Conservation (phyloP, 805 yeast species). For the Ogataea wickerhamii region DNA sequence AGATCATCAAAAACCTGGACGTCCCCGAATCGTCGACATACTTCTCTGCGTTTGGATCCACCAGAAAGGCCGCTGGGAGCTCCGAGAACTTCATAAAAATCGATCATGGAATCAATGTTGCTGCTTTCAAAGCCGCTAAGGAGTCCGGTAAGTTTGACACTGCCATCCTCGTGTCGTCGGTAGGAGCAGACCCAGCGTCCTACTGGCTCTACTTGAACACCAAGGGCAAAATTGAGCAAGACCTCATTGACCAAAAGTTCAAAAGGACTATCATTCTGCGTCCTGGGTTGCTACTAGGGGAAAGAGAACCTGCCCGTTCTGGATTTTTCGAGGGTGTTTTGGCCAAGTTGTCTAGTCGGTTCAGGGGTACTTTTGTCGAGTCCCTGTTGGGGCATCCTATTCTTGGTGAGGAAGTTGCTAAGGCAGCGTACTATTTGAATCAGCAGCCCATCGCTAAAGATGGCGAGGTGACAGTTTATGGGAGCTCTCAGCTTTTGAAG, state of each 20-base stretch:
- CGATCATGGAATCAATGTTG: constrained; percentile 70
- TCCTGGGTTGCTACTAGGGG: constrained; percentile 75
- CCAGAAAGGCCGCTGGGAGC: constrained; percentile 68
- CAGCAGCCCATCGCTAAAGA: constrained; percentile 15
- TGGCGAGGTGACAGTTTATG: constrained; percentile 20
- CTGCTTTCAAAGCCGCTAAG: constrained; percentile 70
- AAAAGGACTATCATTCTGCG: constrained; percentile 70
- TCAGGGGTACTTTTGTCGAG: constrained; percentile 35
- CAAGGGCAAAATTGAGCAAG: constrained; percentile 77
- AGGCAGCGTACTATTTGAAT: constrained; percentile 35
- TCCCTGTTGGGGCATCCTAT: constrained; percentile 40
- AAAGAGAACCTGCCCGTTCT: constrained; percentile 41
- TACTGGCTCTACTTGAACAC: constrained; percentile 57
- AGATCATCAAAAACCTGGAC: constrained; percentile 30
- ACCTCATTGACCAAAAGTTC: constrained; percentile 57
- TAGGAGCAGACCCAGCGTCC: constrained; percentile 60
- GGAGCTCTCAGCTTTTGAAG: constrained; percentile 19
- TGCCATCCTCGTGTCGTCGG: constrained; percentile 61
- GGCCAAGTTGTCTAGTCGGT: constrained; percentile 30
- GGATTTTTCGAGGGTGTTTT: constrained; percentile 35
- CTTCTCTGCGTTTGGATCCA: constrained; percentile 73
- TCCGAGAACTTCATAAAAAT: constrained; percentile 64
- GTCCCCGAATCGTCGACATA: constrained; percentile 39
- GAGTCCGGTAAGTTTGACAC: constrained; percentile 59
- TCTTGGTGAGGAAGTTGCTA: constrained; percentile 64